These are phyloP conservation scores for Phialophora expanda DNA, from an alignment of 2,329 filamentous ascomycete genomes.

Conservation along the genomic window DNA sequence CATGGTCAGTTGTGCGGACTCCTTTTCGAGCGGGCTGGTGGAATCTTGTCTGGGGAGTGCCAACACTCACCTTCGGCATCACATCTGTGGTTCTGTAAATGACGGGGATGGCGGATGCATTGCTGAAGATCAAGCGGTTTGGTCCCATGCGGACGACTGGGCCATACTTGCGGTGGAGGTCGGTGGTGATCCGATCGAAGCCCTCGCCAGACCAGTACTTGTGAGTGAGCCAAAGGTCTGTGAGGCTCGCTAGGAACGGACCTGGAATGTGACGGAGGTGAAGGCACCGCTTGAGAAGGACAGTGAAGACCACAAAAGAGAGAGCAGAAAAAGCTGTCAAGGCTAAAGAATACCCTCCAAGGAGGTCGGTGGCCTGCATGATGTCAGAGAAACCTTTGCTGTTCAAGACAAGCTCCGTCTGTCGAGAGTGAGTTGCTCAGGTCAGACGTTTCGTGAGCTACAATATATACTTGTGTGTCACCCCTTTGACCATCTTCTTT, in stretches of 20 bases:
- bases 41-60: too few relatives aligned
- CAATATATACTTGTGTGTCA: neutral
- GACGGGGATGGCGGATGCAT: conserved; percentile 20
- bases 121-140: conserved; percentile 28
- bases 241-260: conserved; percentile 69
- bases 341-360: conserved; percentile 5
- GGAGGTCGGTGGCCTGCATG: conserved; percentile 1
- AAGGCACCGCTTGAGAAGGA: conserved; percentile 9
- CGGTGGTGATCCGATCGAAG: conserved; percentile 14
- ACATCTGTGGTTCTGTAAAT: conserved; percentile 28
- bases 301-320: neutral
- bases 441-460: neutral
- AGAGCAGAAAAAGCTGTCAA: conserved; percentile 3
- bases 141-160: conserved; percentile 29
- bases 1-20: conserved; percentile 1
- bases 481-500: neutral
- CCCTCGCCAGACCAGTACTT: conserved; percentile 16
- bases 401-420: neutral
- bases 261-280: conserved; percentile 58
- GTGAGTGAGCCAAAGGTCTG: conserved; percentile 74
- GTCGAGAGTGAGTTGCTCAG: neutral
- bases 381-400: neutral
- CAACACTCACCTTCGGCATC: conserved; percentile 23
- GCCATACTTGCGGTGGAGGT: conserved; percentile 30
- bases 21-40: neutral